Conservation (phyloP, 2,329 filamentous ascomycete genomes). For the Nemania serpens region DNA sequence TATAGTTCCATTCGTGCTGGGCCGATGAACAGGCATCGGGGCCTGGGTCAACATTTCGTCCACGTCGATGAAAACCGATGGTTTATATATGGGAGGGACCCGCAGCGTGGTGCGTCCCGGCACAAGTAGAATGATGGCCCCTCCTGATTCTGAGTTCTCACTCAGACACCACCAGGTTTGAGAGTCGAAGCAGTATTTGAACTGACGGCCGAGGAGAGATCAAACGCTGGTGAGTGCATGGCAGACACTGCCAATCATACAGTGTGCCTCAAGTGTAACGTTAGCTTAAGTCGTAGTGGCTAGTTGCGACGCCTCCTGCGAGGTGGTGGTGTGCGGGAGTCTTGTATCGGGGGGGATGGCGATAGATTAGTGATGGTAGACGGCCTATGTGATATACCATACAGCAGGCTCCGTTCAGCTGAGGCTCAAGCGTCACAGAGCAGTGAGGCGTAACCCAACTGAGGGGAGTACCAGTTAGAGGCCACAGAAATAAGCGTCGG, state of each 20-base stretch:
- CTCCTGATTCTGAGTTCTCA: constrained; percentile 7
- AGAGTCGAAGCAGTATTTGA: constrained; percentile 4
- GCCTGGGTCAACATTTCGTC: constrained; percentile 48
- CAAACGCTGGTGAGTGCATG: constrained; percentile 20
- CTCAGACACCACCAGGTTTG: background rate
- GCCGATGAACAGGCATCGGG: constrained; percentile 54
- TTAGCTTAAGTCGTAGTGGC: constrained; percentile 12
- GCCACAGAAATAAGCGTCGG: constrained; percentile 3
- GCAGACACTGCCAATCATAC: constrained; percentile 18
- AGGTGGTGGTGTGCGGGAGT: constrained; percentile 9
- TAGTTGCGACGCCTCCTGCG: background rate
- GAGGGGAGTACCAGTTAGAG: constrained; percentile 20
- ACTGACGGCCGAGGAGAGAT: constrained; percentile 14
- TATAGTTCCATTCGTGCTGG: constrained; percentile 40
- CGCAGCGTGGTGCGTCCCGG: constrained; percentile 5
- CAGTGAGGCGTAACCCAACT: constrained; percentile 19
- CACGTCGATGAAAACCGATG: constrained; percentile 11
- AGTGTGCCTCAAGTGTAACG: constrained; percentile 16
- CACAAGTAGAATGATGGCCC: constrained; percentile 6
- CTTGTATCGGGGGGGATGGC: background rate
- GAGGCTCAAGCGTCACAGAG: constrained; percentile 30
- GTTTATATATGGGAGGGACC: constrained; percentile 9
- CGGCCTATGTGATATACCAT: constrained; percentile 15
- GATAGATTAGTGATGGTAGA: background rate
- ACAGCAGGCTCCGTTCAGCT: constrained; percentile 21